phyloP scores from a whole-genome alignment of 139 green algal genomes.

The Volvox africanus region DNA sequence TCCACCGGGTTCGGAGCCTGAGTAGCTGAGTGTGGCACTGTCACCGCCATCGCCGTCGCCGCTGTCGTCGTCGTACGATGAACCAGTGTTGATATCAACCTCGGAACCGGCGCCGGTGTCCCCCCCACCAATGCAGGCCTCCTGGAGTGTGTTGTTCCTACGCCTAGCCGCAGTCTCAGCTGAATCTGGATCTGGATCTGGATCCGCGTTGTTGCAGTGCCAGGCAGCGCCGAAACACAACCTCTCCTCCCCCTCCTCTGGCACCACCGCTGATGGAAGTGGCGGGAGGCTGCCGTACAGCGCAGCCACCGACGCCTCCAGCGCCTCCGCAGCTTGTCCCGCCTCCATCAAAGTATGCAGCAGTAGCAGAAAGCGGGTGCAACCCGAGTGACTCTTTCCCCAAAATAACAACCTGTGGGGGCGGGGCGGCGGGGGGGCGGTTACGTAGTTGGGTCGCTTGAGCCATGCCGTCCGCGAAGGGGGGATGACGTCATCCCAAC shows the following conservation, averaged over 20 bases:
- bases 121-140: too few relatives aligned
- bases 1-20: background rate
- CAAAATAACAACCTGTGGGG: constrained; percentile 1
- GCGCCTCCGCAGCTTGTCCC: background rate
- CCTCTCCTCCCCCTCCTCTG: background rate
- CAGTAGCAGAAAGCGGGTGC: constrained; percentile 14
- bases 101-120: too few relatives aligned
- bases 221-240: constrained; percentile 1
- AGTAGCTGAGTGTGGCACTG: too few relatives aligned
- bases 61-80: background rate
- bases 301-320: background rate
- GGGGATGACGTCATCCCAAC: background rate
- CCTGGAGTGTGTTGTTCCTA: background rate
- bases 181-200: too few relatives aligned
- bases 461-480: too few relatives aligned
- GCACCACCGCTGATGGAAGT: too few relatives aligned
- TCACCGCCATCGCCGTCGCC: background rate
- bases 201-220: background rate
- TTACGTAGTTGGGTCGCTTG: too few relatives aligned
- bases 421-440: background rate
- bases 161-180: too few relatives aligned
- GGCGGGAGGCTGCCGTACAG: constrained; percentile 15
- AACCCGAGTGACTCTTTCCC: background rate
- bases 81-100: too few relatives aligned
- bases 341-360: constrained; percentile 23